Evolutionary conservation across 2,329 filamentous ascomycete genomes (phyloP), one percentile per base, ranked within the genome.

Genomic region (Phyllachora maydis): DNA sequence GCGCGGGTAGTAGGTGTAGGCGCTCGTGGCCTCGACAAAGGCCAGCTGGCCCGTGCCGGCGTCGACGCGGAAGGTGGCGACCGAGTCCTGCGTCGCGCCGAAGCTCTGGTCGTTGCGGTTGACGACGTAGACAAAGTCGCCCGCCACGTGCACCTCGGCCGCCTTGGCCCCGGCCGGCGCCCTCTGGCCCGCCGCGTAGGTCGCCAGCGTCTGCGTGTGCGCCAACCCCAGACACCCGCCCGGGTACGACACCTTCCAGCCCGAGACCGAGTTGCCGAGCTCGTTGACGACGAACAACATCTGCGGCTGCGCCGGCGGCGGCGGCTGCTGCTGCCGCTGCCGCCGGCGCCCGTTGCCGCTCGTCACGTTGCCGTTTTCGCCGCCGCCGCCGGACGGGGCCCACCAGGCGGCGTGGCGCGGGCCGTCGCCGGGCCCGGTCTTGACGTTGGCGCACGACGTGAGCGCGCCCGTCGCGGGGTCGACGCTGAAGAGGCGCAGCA

Each of bases 101-200:
- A 68, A 71, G 2, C 59, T 52, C 29, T 58, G 49, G 39, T 69
- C 65, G 30, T 63, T 60, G 26, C 70, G 58, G 49, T 75, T 75
- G 10, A 60, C 59, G 6, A 59, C 59, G 39, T 72, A 56, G 19
- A 73, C 34, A 41, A 62, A 68, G 32, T 57, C 54, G 33, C 58
- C 62, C 14, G 34, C 40, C 5, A 66, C 42, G 21, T 50, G 47
- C n/a, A 69, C 47, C 38, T 67, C 64, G 14, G 59, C 60, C 0
- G 59, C 56, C 29, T 63, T 64, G 30, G 56, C 52, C 10, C 51
- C 55, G 1, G 37, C 32, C 4, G 53, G 52, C 3, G 52, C 41
- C 2, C 49, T 40, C 26, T 42, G 43, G 15, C 52, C 52, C 0
- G 36, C 40, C 5, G 54, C 48, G 31, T 56, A 57, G 0, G 59